Conservation (phyloP, 2,329 filamentous ascomycete species). For the Aphanocladium album region DNA sequence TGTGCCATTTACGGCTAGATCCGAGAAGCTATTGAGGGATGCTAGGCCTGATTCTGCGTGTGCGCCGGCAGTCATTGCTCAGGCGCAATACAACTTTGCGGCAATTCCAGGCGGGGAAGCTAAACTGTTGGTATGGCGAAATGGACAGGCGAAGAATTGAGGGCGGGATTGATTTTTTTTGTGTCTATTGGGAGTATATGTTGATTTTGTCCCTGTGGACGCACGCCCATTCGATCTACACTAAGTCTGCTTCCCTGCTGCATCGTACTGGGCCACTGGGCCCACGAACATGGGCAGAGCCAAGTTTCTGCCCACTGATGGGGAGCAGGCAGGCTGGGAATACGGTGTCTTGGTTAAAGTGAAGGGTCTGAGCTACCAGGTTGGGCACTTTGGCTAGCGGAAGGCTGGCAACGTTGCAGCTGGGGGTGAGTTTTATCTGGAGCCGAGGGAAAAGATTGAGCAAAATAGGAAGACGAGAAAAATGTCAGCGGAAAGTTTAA, state of each 20-base stretch:
- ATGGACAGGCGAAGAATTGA: background rate
- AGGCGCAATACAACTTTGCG: background rate
- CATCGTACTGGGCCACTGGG: background rate
- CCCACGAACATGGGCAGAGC: background rate
- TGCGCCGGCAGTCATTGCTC: background rate
- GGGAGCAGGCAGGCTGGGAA: background rate
- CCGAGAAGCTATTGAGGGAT: background rate
- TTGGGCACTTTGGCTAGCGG: background rate
- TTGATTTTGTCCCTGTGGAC: background rate
- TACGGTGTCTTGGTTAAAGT: background rate
- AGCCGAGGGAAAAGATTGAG: background rate
- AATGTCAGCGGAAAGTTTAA: background rate
- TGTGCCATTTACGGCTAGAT: conserved; percentile 8
- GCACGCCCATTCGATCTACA: background rate
- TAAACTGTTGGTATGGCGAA: too few relatives aligned
- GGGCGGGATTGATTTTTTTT: background rate
- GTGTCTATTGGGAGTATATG: too few relatives aligned
- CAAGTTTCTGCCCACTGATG: background rate
- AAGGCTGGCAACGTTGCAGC: background rate
- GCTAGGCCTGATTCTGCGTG: background rate
- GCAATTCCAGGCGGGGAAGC: background rate
- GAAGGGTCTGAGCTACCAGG: background rate
- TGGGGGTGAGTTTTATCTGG: background rate
- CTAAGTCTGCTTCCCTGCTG: background rate
- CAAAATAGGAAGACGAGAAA: background rate